Evolutionary conservation across 495 filamentous ascomycete species (phyloP).

Genomic region (Penicillium mononematosum): DNA sequence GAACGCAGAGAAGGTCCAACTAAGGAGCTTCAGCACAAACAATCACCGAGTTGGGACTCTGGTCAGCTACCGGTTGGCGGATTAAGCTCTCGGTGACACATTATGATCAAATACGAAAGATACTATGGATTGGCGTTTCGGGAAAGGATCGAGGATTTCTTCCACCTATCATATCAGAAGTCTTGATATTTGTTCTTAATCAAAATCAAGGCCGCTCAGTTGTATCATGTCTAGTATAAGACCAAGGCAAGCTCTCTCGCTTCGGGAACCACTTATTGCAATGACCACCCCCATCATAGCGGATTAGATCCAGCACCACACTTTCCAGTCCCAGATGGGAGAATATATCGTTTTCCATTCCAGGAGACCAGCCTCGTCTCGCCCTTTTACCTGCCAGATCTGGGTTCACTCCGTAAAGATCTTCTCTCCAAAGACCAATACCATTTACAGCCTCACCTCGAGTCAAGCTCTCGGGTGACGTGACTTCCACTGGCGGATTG

Average conservation of each 20-base stretch:
- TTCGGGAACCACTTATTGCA: constrained; percentile 37
- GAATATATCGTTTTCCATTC: constrained; percentile 29
- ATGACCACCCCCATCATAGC: constrained; percentile 38
- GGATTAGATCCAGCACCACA: constrained; percentile 37
- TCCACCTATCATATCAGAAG: constrained; percentile 1
- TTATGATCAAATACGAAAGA: constrained; percentile 25
- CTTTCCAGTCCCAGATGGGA: constrained; percentile 27
- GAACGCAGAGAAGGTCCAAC: constrained; percentile 91
- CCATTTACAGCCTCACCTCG: constrained; percentile 42
- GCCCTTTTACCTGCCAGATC: constrained; percentile 39
- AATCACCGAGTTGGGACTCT: constrained; percentile 91
- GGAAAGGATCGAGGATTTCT: constrained; percentile 16
- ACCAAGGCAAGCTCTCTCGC: constrained; percentile 45
- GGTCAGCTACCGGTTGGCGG: constrained; percentile 76
- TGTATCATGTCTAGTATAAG: constrained; percentile 13
- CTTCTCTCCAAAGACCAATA: constrained; percentile 43
- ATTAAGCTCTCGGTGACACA: constrained; percentile 23
- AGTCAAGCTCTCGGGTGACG: constrained; percentile 44
- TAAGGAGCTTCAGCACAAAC: constrained; percentile 92
- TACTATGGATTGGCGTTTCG: constrained; percentile 35
- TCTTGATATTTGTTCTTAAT: constrained; percentile 5
- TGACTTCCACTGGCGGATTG: constrained; percentile 62
- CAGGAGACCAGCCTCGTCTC: constrained; percentile 41
- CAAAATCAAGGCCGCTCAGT: constrained; percentile 14
- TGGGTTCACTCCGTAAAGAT: constrained; percentile 44